Evolutionary conservation across 371 early-diverging fungal genomes (phyloP).

Genomic region (Blastocladiella emersonii): DNA sequence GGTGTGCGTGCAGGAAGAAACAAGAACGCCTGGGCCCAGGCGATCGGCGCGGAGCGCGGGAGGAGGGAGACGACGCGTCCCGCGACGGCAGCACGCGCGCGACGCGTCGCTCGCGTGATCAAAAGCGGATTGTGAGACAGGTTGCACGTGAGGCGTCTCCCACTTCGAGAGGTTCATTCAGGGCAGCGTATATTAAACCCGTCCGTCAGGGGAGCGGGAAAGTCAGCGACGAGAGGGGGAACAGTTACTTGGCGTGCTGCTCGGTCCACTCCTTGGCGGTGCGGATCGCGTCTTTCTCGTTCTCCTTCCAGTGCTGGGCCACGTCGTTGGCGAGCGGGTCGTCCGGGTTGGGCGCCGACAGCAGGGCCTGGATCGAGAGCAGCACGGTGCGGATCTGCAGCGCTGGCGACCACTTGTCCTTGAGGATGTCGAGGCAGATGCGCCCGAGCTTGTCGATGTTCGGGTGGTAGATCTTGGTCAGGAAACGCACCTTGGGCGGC

Average conservation of each 20-base stretch:
- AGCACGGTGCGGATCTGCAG: slow-evolving; percentile 95
- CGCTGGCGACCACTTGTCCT: slow-evolving; percentile 99
- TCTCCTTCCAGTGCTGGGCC: slow-evolving; percentile 96
- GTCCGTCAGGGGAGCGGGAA: too few relatives aligned
- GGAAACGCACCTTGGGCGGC: slow-evolving; percentile 95
- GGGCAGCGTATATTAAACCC: too few relatives aligned
- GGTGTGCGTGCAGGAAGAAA: too few relatives aligned
- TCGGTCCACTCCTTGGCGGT: slow-evolving; percentile 31
- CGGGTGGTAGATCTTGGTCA: slow-evolving; percentile 98
- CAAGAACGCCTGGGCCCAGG: too few relatives aligned
- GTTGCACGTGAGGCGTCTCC: too few relatives aligned
- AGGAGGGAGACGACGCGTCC: too few relatives aligned
- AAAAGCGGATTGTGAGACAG: too few relatives aligned
- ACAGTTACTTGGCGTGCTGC: background rate
- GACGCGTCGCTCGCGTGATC: too few relatives aligned
- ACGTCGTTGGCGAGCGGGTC: slow-evolving; percentile 97
- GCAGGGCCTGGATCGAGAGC: slow-evolving; percentile 94
- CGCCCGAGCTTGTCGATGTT: slow-evolving; percentile 98
- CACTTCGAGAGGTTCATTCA: too few relatives aligned
- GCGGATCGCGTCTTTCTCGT: slow-evolving; percentile 80
- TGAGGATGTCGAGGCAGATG: slow-evolving; percentile 97
- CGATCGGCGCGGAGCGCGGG: too few relatives aligned
- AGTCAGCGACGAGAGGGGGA: too few relatives aligned
- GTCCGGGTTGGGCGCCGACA: slow-evolving; percentile 97
- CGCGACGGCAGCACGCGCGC: too few relatives aligned